Conservation (phyloP, 352 stramenopile species). For the Phytophthora cactorum region DNA sequence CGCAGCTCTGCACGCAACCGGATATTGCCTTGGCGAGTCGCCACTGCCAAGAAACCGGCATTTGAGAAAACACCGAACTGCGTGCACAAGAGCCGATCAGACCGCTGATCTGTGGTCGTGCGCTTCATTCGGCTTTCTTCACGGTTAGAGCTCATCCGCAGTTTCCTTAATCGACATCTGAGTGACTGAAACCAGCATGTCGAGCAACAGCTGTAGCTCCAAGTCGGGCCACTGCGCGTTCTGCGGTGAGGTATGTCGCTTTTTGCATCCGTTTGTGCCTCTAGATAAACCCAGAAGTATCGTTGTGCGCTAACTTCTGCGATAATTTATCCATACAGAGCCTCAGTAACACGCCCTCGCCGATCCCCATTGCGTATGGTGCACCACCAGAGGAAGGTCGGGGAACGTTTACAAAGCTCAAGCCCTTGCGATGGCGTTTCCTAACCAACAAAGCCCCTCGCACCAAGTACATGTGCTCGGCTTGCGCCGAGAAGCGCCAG, state of each 20-base stretch:
- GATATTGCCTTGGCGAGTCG: conserved; percentile 10
- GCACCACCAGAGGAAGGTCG: conserved; percentile 7
- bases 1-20: conserved; percentile 12
- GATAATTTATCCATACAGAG: conserved; percentile 15
- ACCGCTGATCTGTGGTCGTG: conserved; percentile 16
- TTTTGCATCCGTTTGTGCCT: conserved; percentile 8
- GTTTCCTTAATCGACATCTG: neutral
- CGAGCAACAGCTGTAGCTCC: conserved; percentile 21
- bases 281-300: conserved; percentile 1
- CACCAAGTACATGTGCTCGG: conserved; percentile 30
- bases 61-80: conserved; percentile 22
- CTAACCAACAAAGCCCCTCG: conserved; percentile 27
- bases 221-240: conserved; percentile 21
- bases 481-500: conserved; percentile 33
- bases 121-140: neutral
- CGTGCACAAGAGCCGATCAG: conserved; percentile 9
- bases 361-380: conserved; percentile 22
- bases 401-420: conserved; percentile 25
- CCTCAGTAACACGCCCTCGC: conserved; percentile 22
- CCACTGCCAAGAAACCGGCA: conserved; percentile 9
- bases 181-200: conserved; percentile 21
- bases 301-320: conserved; percentile 16
- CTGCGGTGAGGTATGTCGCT: conserved; percentile 32
- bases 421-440: conserved; percentile 37
- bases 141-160: neutral